Evolutionary conservation across 1,284 basidiomycete genomes (phyloP).

Genomic region (Pseudozyma sp.): DNA sequence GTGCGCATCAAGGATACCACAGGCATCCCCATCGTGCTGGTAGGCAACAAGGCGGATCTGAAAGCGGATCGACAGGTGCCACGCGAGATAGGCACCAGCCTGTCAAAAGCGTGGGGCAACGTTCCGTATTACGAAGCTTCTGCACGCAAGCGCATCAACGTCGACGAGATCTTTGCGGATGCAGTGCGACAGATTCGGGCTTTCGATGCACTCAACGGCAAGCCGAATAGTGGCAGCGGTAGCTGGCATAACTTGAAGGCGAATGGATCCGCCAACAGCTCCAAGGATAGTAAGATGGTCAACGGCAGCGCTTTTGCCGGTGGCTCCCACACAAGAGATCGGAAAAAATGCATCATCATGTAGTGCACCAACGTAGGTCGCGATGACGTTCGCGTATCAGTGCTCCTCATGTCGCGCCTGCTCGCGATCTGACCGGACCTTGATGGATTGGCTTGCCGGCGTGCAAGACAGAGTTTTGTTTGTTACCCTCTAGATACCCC

Average conservation of each 20-base stretch:
- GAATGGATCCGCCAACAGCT: slow-evolving; percentile 5
- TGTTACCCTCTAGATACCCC: slow-evolving; percentile 20
- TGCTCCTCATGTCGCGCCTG: neutral
- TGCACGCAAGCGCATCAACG: slow-evolving; percentile 59
- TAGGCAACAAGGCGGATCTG: slow-evolving; percentile 64
- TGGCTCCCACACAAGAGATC: slow-evolving; percentile 7
- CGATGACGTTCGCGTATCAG: too few relatives aligned
- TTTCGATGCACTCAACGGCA: slow-evolving; percentile 28
- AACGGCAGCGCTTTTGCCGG: slow-evolving; percentile 20
- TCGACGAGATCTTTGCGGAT: slow-evolving; percentile 63
- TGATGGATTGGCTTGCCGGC: slow-evolving; percentile 7
- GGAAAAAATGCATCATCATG: slow-evolving; percentile 59
- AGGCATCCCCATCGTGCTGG: slow-evolving; percentile 58
- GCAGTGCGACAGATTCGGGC: slow-evolving; percentile 60
- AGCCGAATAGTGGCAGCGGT: slow-evolving; percentile 5
- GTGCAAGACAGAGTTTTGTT: slow-evolving; percentile 5
- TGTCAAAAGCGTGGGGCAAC: slow-evolving; percentile 62
- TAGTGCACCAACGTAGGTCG: slow-evolving; percentile 4
- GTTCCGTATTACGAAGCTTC: slow-evolving; percentile 63
- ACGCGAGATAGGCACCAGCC: slow-evolving; percentile 61
- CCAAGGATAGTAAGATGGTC: slow-evolving; percentile 11
- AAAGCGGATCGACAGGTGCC: slow-evolving; percentile 58
- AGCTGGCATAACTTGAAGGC: slow-evolving; percentile 7
- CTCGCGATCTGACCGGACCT: neutral
- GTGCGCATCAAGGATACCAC: slow-evolving; percentile 56